Percentiles rank a stretch among this genome's conserved stretches.
Conservation (phyloP, 2,329 filamentous ascomycete species). For the Zymoseptoria brevis region DNA sequence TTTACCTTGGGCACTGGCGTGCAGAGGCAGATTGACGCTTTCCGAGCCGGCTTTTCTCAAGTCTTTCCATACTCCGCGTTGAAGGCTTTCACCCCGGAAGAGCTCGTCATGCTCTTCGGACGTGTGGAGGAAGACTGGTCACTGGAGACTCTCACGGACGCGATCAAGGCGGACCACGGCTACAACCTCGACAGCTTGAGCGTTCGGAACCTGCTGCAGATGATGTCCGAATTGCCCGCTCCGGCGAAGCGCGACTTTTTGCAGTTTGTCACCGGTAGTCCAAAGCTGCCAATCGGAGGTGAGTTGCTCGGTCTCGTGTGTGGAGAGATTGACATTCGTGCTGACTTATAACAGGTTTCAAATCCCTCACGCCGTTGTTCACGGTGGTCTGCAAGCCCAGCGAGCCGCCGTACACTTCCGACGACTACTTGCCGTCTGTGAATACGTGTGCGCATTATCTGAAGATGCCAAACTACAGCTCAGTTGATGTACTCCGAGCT, state of each 20-base stretch:
- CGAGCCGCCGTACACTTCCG: slow-evolving; percentile 83
- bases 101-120: slow-evolving; percentile 91
- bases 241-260: slow-evolving; percentile 82
- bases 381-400: slow-evolving; percentile 99
- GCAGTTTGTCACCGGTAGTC: slow-evolving; percentile 95
- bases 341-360: slow-evolving; percentile 62
- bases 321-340: not conserved
- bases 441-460: slow-evolving; percentile 99
- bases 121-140: slow-evolving; percentile 93
- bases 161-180: slow-evolving; percentile 95
- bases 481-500: slow-evolving; percentile 64
- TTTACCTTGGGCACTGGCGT: slow-evolving; percentile 87
- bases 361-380: slow-evolving; percentile 93
- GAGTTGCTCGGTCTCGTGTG: slow-evolving; percentile 33
- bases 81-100: slow-evolving; percentile 87
- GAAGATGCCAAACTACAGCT: slow-evolving; percentile 91
- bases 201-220: slow-evolving; percentile 84
- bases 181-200: slow-evolving; percentile 98
- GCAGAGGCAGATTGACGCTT: slow-evolving; percentile 80
- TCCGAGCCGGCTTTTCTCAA: slow-evolving; percentile 82
- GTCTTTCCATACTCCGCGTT: slow-evolving; percentile 93
- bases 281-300: slow-evolving; percentile 97
- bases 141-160: slow-evolving; percentile 94
- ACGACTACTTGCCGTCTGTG: slow-evolving; percentile 97
- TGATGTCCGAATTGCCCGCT: slow-evolving; percentile 77